Evolutionary conservation across 2,329 filamentous ascomycete species (phyloP).

Genomic region (Aspergillus phoenicis): DNA sequence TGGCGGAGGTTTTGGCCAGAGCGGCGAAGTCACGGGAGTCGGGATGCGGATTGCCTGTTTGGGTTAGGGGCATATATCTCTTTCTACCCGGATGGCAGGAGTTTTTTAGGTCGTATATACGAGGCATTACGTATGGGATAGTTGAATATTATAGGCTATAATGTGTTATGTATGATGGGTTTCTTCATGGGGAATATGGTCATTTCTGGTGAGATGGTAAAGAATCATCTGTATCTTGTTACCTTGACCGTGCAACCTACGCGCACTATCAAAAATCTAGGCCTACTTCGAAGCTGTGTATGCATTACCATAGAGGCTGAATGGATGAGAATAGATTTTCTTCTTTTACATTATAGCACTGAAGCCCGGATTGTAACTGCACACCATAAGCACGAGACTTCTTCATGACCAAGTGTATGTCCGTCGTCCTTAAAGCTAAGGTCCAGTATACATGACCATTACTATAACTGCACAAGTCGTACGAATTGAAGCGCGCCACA

Average conservation of each 20-base stretch:
- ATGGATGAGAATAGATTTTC: neutral
- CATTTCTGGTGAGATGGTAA: neutral
- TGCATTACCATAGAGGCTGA: neutral
- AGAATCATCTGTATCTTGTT: neutral
- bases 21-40: constrained; percentile 24
- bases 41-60: neutral
- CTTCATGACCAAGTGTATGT: neutral
- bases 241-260: neutral
- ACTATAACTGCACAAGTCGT: neutral
- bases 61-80: constrained; percentile 1
- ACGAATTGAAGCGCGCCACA: neutral
- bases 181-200: neutral
- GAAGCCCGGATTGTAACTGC: neutral
- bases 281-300: neutral
- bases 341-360: neutral
- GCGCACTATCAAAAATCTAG: neutral
- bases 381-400: neutral
- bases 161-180: neutral
- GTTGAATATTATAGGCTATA: neutral
- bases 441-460: neutral
- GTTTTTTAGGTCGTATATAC: neutral
- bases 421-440: too few species aligned
- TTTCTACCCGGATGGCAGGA: neutral
- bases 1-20: constrained; percentile 16
- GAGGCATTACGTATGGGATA: neutral